Base-by-base conservation (phyloP, 257 asterid species). In the Nicotiana tomentosiformis region DNA sequence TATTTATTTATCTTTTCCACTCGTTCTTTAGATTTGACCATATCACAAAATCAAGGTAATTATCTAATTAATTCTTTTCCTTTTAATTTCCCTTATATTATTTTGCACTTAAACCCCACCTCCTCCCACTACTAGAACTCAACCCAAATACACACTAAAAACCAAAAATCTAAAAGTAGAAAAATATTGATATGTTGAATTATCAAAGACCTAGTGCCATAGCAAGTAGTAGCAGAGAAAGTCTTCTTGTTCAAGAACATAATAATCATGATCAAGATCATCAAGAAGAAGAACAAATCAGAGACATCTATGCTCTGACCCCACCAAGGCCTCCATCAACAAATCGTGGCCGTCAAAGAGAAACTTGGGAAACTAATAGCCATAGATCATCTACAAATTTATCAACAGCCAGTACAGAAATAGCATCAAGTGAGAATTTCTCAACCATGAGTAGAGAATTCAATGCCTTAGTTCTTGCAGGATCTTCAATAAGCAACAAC, bases 221-320 rank as follows among this genome's bases (percentile, higher is more conserved):
- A 78, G 67, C 87, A 29, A 77, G 68, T 66, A 78, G 81, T 53
- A 82, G 60, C 67, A 69, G 64, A 39, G 49, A 7, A 39, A 39
- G 3, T 39, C 49, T 43, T 39, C 49, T 43, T 43, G 11, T 43
- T 43, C 20, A 84, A 74, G 15, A 77, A 69, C 49, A 82, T 56
- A 53, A 80, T 39, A 53, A 80, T 39, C 81, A 74, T n/a, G 78
- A 82, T 8, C 83, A 86, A 58, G 87, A 91, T 6, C 83, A 78
- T 0, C 86, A 69, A 4, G 81, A 81, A n/a, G 88, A 86, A 3
- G 90, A 88, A 61, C 51, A 83, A 26, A 80, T 93, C 58, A 83
- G 98, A 66, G 98, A 95, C 70, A 95, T 95, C 91, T 93, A 93
- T 35, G 97, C 98, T 46, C 83, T 95, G 60, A 91, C 93, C 16